Evolutionary conservation across 2,329 filamentous ascomycete genomes (phyloP), one percentile per base, ranked within the genome.

Genomic region (Penicillium sp.): DNA sequence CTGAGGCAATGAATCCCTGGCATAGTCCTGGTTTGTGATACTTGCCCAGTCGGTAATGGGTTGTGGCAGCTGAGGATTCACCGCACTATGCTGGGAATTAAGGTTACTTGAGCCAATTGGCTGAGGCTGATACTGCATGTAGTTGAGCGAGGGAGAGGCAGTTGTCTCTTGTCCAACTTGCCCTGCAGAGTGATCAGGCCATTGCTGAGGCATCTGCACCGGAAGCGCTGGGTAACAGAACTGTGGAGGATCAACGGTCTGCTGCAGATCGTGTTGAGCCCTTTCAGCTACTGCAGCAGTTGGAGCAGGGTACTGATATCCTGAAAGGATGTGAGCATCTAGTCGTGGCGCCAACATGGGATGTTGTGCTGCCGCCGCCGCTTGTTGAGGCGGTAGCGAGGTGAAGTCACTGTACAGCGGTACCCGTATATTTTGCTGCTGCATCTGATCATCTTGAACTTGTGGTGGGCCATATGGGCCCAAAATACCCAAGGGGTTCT

Each of bases 401-500:
- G 58, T 58, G 46, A 66, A 68, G 14, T 65, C 62, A 46, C 56
- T 64, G 37, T 63, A 60, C 16, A 64, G 37, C 21, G 63, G 62
- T 2, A 59, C 24, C 19, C 58, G 48, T 41, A n/a, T 49, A 55
- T 63, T 59, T 33, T 67, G 57, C 41, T 62, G 62, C 31, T 61
- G 63, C 48, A 69, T 55, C 49, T 69, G 63, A 13, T 59, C 53
- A 57, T 65, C 63, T 6, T 63, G 61, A 2, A 50, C 37, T 10
- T 67, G 57, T 33, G 63, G 57, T 39, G 60, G 53, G 50, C 57
- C 56, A 53, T 62, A 66, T 5, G 62, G 52, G 22, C 68, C 69
- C 11, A 71, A 65, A 29, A 75, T 65, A 3, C 75, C 74, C 50
- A 76, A 59, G 1, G 75, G 73, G 33, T 74, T 69, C 52, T 76